These are phyloP conservation scores for Paracoccidioides lutzii DNA, from an alignment of 2,329 filamentous ascomycete genomes.

Conservation along the genomic window DNA sequence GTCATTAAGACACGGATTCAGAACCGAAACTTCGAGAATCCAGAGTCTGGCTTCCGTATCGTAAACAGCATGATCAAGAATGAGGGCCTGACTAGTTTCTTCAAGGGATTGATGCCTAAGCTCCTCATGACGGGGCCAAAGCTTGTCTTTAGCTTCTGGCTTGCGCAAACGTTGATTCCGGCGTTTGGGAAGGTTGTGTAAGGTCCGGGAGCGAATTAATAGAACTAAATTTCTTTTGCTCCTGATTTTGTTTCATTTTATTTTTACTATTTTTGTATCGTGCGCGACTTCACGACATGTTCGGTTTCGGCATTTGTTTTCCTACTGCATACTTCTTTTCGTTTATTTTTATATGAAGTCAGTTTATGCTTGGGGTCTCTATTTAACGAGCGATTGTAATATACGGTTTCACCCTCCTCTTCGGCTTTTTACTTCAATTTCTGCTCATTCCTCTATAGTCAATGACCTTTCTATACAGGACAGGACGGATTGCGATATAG, in stretches of 20 bases:
- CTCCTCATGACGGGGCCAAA: slow-evolving; percentile 98
- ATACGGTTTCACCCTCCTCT: neutral
- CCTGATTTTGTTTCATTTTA: neutral
- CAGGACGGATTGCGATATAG: too few relatives aligned
- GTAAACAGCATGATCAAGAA: slow-evolving; percentile 84
- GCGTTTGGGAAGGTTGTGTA: slow-evolving; percentile 63
- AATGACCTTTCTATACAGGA: too few relatives aligned
- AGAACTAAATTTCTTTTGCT: too few relatives aligned
- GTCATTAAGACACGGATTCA: slow-evolving; percentile 98
- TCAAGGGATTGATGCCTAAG: slow-evolving; percentile 96
- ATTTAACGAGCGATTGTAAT: neutral
- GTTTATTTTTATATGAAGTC: neutral
- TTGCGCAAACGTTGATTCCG: slow-evolving; percentile 94
- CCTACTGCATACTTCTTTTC: neutral
- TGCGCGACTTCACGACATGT: neutral
- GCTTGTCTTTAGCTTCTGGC: slow-evolving; percentile 98
- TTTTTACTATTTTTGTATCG: neutral
- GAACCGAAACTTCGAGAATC: slow-evolving; percentile 97
- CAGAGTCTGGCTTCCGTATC: slow-evolving; percentile 85
- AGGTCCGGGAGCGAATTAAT: neutral
- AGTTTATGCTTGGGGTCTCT: neutral
- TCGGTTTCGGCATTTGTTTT: neutral
- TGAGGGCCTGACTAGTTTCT: slow-evolving; percentile 77
- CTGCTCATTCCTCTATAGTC: too few relatives aligned
- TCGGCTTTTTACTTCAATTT: neutral